Base-by-base conservation (phyloP, 2,329 filamentous ascomycete species). In the Cadophora sp. region DNA sequence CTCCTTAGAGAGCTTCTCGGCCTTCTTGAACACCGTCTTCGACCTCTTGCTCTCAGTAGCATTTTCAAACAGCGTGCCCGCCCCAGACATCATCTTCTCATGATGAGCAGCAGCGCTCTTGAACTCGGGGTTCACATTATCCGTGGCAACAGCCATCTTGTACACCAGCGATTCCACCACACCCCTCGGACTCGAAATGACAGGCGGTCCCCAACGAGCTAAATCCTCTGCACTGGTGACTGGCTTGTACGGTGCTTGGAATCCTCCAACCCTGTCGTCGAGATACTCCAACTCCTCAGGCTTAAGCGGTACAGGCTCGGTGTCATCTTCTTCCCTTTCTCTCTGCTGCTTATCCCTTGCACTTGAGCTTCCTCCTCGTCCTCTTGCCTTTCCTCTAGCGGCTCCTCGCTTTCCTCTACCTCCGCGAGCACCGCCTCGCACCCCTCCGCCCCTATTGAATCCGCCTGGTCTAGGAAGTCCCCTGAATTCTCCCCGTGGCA, bases 331-430 rank as follows among this genome's bases (percentile, higher is more conserved):
- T 4, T 22, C 60, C 22, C 59, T 53, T 76, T 4, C 67, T 73
- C 1, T 81, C 7, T 58, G 78, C 48, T 73, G 55, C 50, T 55
- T 46, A 43, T 55, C 65, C 24, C 59, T 60, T 24, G 26, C 40
- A 31, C 43, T 31, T 22, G 19, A 27, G 14, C 62, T 50, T 59
- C 48, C 53, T 34, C 63, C 59, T 22, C 66, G 40, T 48, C 67
- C 65, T 60, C 56, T 43, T 14, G 53, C 64, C 55, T 58, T 29
- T 26, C 66, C 61, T 24, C 66, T 34, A 48, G 43, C 34, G 26
- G 27, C 58, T 68, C 67, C 55, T 12, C 78, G 81, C 83, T 81
- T 4, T 79, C 82, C 74, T 1, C 81, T 81, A 1, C 78, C 64
- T 74, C 70, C 56, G 1, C 43, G 43, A 2, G n/a, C n/a, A 48